Evolutionary conservation across 2,329 filamentous ascomycete genomes (phyloP).

Genomic region (Nemania sp.): DNA sequence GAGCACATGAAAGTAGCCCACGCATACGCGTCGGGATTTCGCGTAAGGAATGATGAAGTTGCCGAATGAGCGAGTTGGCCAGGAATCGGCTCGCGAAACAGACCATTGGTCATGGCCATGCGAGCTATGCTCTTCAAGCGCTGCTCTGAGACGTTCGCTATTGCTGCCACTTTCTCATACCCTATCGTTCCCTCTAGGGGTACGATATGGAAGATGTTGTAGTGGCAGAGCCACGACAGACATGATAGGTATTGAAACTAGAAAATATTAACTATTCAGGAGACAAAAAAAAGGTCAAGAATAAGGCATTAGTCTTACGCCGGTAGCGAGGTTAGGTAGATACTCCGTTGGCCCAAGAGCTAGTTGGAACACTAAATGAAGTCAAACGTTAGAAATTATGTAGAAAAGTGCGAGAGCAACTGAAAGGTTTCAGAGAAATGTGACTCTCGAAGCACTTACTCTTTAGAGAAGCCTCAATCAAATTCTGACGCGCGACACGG

Average conservation of each 20-base stretch:
- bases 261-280: neutral
- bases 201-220: slow-evolving; percentile 8
- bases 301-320: neutral
- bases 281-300: neutral
- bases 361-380: neutral
- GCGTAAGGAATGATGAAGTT: neutral
- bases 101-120: slow-evolving; percentile 12
- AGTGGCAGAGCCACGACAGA: slow-evolving; percentile 11
- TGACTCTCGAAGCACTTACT: neutral
- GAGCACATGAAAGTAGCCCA: slow-evolving; percentile 8
- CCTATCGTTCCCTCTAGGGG: neutral
- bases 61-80: neutral
- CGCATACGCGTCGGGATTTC: neutral
- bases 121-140: slow-evolving; percentile 3
- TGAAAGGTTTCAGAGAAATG: neutral
- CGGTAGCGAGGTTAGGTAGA: neutral
- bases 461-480: neutral
- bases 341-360: neutral
- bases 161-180: neutral
- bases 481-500: neutral
- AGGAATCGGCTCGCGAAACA: neutral
- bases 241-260: neutral
- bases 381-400: neutral
- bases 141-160: neutral
- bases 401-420: neutral